A percentile compares a stretch with the other conserved stretches of the same genome.
Evolutionary conservation across 2,329 filamentous ascomycete genomes (phyloP).

Genomic region (Dothistroma pini): DNA sequence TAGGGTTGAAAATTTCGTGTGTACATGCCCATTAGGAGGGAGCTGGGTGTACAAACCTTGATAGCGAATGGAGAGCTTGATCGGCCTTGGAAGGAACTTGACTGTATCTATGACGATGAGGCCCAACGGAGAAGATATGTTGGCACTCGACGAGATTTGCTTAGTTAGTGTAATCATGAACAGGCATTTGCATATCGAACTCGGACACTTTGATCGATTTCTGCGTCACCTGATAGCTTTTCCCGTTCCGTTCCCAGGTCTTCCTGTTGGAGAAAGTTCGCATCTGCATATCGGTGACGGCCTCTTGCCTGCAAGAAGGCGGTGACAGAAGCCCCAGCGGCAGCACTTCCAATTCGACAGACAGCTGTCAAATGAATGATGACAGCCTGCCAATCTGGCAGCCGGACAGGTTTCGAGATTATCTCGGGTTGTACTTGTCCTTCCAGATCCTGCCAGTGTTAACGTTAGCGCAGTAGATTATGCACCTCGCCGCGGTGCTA

Average conservation of each 20-base stretch:
- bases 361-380: conserved; percentile 1
- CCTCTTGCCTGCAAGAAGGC: conserved; percentile 4
- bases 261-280: not conserved
- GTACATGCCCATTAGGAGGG: not conserved
- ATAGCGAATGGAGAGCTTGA: conserved; percentile 1
- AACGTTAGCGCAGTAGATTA: conserved; percentile 4
- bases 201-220: not conserved
- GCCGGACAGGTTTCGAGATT: conserved; percentile 6
- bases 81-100: not conserved
- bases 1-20: not conserved
- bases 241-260: not conserved
- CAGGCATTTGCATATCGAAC: conserved; percentile 4
- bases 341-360: conserved; percentile 6
- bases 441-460: conserved; percentile 86
- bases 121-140: not conserved
- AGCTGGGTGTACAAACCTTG: conserved; percentile 15
- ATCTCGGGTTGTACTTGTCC: conserved; percentile 68
- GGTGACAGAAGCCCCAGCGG: not conserved
- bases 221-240: not conserved
- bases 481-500: not conserved
- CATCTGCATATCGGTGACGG: not conserved
- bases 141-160: not conserved
- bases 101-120: conserved; percentile 7
- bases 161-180: conserved; percentile 14
- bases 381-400: not conserved